Conservation (phyloP, 2,329 filamentous ascomycete species). For the Colletotrichum nymphaeae region DNA sequence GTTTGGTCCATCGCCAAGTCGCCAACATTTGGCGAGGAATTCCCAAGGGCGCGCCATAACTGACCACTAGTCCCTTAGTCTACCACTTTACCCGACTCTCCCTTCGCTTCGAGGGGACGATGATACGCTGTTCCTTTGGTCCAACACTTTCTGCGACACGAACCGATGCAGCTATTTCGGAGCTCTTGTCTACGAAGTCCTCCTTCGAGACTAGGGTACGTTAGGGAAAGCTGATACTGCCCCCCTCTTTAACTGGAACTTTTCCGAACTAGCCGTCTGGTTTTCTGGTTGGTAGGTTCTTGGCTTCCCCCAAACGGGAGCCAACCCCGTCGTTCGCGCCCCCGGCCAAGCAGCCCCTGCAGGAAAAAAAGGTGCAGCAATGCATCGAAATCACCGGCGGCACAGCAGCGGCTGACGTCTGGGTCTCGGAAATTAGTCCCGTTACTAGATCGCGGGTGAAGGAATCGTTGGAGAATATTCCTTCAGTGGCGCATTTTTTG, state of each 20-base stretch:
- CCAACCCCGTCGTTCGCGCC: constrained; percentile 7
- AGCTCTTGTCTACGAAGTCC: neutral
- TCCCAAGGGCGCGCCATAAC: neutral
- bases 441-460: neutral
- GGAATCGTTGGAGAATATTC: constrained; percentile 13
- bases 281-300: neutral
- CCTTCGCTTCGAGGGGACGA: constrained; percentile 12
- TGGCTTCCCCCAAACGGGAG: constrained; percentile 24
- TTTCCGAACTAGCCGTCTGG: neutral
- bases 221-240: neutral
- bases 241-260: neutral
- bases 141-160: neutral
- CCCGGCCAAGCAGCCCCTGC: constrained; percentile 30
- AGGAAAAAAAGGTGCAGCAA: neutral
- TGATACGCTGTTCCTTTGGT: constrained; percentile 15
- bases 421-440: constrained; percentile 22
- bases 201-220: neutral
- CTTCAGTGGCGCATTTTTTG: neutral
- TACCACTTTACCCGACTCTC: neutral
- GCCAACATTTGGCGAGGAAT: neutral
- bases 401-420: constrained; percentile 17
- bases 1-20: neutral
- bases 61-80: neutral
- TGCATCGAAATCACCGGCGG: constrained; percentile 17
- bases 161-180: neutral